Base-by-base conservation (phyloP, 208 protist species). In the Leishmania braziliensis region DNA sequence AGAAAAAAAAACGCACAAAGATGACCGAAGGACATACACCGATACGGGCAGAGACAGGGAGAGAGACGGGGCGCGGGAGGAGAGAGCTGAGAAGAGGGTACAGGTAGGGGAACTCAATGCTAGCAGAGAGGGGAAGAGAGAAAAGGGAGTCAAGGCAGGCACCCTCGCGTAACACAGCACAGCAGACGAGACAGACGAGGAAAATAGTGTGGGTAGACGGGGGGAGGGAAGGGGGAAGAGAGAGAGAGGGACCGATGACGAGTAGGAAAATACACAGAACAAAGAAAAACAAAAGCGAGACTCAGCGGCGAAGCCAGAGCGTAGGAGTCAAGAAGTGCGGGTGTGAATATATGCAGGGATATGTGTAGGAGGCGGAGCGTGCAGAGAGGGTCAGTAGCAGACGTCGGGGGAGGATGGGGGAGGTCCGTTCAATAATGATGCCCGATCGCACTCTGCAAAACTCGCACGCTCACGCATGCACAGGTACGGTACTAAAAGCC, bases 71-170 rank as follows among this genome's bases (percentile, higher is more conserved):
- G 36, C 36, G 36, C 0, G 36, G 36, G 36, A 33, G 33, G 33
- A 33, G 36, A 39, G 36, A 39, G 36, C 36, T 39, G 36, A 39
- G 36, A 39, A 39, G 36, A 39, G 36, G 36, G 36, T 39, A 39
- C 36, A 39, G 36, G 36, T 39, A 39, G 53, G 8, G 53, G 53
- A 20, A 56, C 53, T 20, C 6, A 29, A 73, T 26, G 69, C 9
- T 26, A 48, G 1, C 53, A 68, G 56, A 78, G 56, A 78, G 58
- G 46, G 56, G 66, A 53, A 78, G 74, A 78, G 74, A 53, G 74
- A 78, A 29, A 2, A 39, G 36, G 36, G 36, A 39, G 36, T 39
- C 36, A 39, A 39, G 36, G 36, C 36, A 39, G 36, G 26, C 26
- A 66, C 8, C 16, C 53, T 20, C 53, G 16, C 53, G 53, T 18